Percentiles rank a stretch among this genome's conserved stretches.
Evolutionary conservation across 768 basidiomycete species (phyloP).

Genomic region (Leccinum incarnatum): DNA sequence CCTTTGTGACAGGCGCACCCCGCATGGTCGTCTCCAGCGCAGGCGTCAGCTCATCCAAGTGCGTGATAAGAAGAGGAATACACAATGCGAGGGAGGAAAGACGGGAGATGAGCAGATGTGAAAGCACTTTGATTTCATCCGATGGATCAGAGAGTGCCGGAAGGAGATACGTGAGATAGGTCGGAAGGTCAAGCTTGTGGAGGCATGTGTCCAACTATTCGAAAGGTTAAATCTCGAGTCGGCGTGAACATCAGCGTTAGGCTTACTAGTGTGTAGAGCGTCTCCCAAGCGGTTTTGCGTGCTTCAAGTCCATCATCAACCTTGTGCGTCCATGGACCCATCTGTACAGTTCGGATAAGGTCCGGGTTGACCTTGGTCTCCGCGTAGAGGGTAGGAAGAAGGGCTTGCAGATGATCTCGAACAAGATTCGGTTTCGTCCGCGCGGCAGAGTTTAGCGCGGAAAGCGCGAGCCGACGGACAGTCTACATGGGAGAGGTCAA

Average conservation of each 20-base stretch:
- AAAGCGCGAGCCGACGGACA: slow-evolving; percentile 86
- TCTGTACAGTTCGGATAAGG: slow-evolving; percentile 87
- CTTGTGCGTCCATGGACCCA: slow-evolving; percentile 97
- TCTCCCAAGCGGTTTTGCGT: slow-evolving; percentile 96
- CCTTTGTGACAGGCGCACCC: slow-evolving; percentile 84
- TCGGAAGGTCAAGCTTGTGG: slow-evolving; percentile 79
- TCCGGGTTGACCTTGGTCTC: slow-evolving; percentile 79
- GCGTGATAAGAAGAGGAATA: slow-evolving; percentile 42
- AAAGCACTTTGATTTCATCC: slow-evolving; percentile 96
- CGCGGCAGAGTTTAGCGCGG: slow-evolving; percentile 90
- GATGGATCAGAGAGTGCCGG: slow-evolving; percentile 84
- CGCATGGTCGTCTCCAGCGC: slow-evolving; percentile 88
- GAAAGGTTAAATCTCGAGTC: not conserved
- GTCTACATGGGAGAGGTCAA: slow-evolving; percentile 46
- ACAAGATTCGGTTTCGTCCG: slow-evolving; percentile 93
- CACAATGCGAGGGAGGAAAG: slow-evolving; percentile 68
- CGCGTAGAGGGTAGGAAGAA: slow-evolving; percentile 81
- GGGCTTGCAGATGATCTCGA: slow-evolving; percentile 70
- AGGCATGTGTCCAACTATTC: slow-evolving; percentile 87
- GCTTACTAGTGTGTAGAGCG: slow-evolving; percentile 89
- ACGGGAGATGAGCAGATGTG: slow-evolving; percentile 92
- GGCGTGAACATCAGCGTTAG: not conserved
- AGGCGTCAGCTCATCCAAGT: slow-evolving; percentile 81
- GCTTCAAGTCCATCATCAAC: slow-evolving; percentile 97
- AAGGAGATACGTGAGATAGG: slow-evolving; percentile 79